Evolutionary conservation across 176 grass and related monocot species (phyloP), one percentile per base, ranked within the genome.

Genomic region (Carex cristatella): DNA sequence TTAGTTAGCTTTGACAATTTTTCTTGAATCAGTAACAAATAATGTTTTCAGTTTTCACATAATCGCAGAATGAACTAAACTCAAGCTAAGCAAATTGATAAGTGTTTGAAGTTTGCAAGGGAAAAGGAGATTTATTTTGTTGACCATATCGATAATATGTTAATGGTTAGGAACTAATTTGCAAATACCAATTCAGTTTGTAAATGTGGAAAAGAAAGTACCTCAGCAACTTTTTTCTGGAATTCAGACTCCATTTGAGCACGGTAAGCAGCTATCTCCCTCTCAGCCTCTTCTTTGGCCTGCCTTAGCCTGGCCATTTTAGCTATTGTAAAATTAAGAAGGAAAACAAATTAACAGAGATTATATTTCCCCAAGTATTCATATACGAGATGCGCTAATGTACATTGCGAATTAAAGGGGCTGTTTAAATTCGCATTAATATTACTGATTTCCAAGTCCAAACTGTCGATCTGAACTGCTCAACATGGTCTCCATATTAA

Each of bases 281-380:
- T 91, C 77, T 97, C 92, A 48, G 92, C 94, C 84, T 97, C 94
- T 87, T 94, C 94, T 80, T 97, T 97, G 19, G 94, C 94, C 77
- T 94, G 89, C 87, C 85, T 92, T 33, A 97, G 88, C 89, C 92
- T 92, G 35, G 90, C 89, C 4, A 67, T 85, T 86, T 94, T 97
- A 81, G 89, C 94, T 97, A 80, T 61, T 62, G 74, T 33, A 70
- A 9, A 79, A 75, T 73, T 18, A 35, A 53, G 18, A 79, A 80
- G 70, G 72, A 30, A 68, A 69, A 83, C 23, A 83, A 56, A 53
- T 49, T 12, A 83, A 69, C 3, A 68, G 48, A 14, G 4, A 69
- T 83, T 31, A 81, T 54, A 79, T 79, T 79, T 79, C 48, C 49
- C 51, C 13, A 79, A 79, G 74, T 56, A 58, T 23, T 37, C 37